Evolutionary conservation across 2,329 filamentous ascomycete genomes (phyloP).

Genomic region (Leptodontidium sp.): DNA sequence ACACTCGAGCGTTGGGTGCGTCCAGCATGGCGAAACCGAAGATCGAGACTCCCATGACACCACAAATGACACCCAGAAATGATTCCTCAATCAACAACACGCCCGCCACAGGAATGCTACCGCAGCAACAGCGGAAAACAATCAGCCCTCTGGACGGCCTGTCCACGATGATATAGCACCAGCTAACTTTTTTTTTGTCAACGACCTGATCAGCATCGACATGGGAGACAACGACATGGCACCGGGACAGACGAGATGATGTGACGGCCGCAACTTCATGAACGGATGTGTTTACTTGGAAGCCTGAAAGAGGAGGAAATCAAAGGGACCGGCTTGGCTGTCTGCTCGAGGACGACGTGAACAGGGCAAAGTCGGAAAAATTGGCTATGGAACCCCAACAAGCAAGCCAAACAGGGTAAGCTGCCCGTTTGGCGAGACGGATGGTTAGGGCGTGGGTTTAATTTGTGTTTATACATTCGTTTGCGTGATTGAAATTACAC

Average conservation of each 20-base stretch:
- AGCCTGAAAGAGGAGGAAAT: constrained; percentile 10
- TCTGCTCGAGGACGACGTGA: neutral
- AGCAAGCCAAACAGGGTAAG: neutral
- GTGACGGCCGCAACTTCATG: neutral
- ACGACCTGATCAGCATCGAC: neutral
- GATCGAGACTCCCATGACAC: constrained; percentile 55
- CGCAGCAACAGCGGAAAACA: constrained; percentile 40
- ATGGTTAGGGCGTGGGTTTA: neutral
- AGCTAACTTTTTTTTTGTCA: constrained; percentile 37
- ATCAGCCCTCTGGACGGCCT: constrained; percentile 52
- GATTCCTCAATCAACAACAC: constrained; percentile 48
- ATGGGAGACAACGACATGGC: neutral
- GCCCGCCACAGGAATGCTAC: constrained; percentile 43
- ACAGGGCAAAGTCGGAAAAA: neutral
- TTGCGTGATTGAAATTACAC: constrained; percentile 10
- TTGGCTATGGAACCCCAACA: neutral
- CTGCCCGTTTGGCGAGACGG: neutral
- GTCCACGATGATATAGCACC: constrained; percentile 56
- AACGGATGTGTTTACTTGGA: neutral
- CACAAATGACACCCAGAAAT: constrained; percentile 52
- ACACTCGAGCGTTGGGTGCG: constrained; percentile 49
- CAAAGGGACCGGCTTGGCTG: neutral
- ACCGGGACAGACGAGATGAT: neutral
- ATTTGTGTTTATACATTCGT: constrained; percentile 11
- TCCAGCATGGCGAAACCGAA: constrained; percentile 57